Base-by-base conservation (phyloP, 164 flowering plant species). In the Amborella trichopoda region DNA sequence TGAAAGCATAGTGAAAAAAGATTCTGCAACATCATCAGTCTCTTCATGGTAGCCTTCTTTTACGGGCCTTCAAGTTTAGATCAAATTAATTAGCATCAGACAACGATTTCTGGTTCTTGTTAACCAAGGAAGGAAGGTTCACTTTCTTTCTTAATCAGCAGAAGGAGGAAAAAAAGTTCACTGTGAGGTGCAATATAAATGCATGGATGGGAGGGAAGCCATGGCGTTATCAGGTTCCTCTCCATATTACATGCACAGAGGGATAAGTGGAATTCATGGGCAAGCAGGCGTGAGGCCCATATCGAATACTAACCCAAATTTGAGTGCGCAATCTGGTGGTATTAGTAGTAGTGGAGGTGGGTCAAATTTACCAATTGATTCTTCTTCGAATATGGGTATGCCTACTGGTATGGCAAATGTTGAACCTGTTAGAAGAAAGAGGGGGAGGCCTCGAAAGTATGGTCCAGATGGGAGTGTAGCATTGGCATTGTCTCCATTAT, bases 401-500 rank as follows among this genome's bases (percentile, higher is more conserved):
- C 53, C 74, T 5, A 24, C 72, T n/a, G 54, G 47, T 13, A 36
- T 67, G 60, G 63, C 68, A 4, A 50, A 52, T 3, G 59, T 62
- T 13, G 82, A 70, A 40, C 63, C 66, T 0, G 23, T 71, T 58
- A 88, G 75, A 67, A 56, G 71, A 50, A 88, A 78, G 70, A 74
- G 96, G 57, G 96, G 96, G n/a, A 66, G 96, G 66, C 96, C 96
- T 2, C 69, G 94, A 52, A 88, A 88, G 56, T 83, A 87, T n/a
- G 87, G 88, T n/a, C 87, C 83, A 0, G 96, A 81, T 52, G 81
- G 87, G 25, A 43, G 78, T 34, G 69, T 79, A 75, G 55, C 73
- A 2, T 32, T 76, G n/a, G 68, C 63, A 19, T 43, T 71, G 27
- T 23, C 66, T 0, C 58, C 77, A 12, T 28, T 56, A 1, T 30